phyloP scores from a whole-genome alignment of 2,329 filamentous ascomycete species.

The Pyricularia pennisetigena region DNA sequence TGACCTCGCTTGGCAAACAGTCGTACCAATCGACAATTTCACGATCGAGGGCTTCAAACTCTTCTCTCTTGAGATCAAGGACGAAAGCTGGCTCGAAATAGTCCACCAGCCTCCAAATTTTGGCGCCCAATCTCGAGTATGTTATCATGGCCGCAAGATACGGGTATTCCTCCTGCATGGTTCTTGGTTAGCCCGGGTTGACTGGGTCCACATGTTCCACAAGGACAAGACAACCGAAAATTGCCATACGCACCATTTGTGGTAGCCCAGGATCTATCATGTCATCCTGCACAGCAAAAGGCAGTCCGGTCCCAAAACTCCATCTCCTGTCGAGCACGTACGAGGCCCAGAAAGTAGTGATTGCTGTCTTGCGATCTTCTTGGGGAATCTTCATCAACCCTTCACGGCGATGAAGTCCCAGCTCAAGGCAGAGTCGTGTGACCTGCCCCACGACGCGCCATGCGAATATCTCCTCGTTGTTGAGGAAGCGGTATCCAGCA shows the following conservation, averaged over 20 bases:
- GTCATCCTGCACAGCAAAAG: conserved; percentile 9
- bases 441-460: conserved; percentile 84
- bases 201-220: conserved; percentile 31
- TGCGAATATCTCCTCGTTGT: conserved; percentile 74
- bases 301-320: conserved; percentile 8
- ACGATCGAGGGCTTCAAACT: conserved; percentile 72
- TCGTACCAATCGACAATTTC: conserved; percentile 85
- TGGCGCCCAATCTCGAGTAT: conserved; percentile 74
- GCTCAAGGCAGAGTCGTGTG: conserved; percentile 23
- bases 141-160: conserved; percentile 78
- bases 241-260: conserved; percentile 58
- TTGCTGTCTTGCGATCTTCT: background rate
- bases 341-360: conserved; percentile 7
- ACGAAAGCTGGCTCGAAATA: conserved; percentile 53
- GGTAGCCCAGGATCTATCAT: conserved; percentile 9
- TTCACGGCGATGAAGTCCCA: conserved; percentile 24
- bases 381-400: background rate
- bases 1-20: conserved; percentile 52
- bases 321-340: conserved; percentile 11
- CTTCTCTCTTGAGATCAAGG: conserved; percentile 57
- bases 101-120: conserved; percentile 75
- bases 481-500: conserved; percentile 68
- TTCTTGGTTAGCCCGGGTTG: conserved; percentile 81
- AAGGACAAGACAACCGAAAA: too few relatives aligned
- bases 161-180: conserved; percentile 55